These are phyloP conservation scores for Lenwebbia sp. DNA, from an alignment of 345 rosid genomes.

Conservation along the genomic window DNA sequence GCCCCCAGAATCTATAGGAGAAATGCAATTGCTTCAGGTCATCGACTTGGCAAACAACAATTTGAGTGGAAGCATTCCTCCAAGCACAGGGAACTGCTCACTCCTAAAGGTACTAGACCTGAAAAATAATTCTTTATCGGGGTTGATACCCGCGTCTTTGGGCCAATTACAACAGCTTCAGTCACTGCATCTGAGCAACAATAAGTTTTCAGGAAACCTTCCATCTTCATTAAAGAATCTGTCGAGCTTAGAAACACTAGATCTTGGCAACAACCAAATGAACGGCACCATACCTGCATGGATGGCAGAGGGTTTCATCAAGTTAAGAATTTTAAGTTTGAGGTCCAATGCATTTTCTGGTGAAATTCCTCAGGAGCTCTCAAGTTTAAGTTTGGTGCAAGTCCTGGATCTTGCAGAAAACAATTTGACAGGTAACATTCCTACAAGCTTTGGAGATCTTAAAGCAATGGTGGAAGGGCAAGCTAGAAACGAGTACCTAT, in stretches of 20 bases:
- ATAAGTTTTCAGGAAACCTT: constrained; percentile 18
- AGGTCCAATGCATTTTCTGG: constrained; percentile 19
- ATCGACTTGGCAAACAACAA: constrained; percentile 25
- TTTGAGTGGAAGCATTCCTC: constrained; percentile 19
- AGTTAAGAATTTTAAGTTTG: constrained; percentile 12
- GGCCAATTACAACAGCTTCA: constrained; percentile 15
- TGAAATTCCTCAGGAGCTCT: constrained; percentile 16
- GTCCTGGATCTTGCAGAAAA: constrained; percentile 34
- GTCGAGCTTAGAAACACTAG: constrained; percentile 19
- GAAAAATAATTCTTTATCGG: constrained; percentile 15
- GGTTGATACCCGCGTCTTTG: constrained; percentile 14
- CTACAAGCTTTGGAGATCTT: constrained; percentile 20
- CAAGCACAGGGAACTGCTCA: constrained; percentile 14
- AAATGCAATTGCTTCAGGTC: constrained; percentile 10
- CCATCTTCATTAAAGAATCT: constrained; percentile 18
- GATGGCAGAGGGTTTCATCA: constrained; percentile 14
- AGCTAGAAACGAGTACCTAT: constrained; percentile 10
- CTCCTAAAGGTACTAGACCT: constrained; percentile 15
- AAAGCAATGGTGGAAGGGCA: constrained; percentile 23
- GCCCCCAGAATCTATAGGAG: constrained; percentile 24
- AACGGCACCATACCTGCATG: constrained; percentile 18
- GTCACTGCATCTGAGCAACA: constrained; percentile 15
- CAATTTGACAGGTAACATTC: constrained; percentile 26
- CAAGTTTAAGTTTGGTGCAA: constrained; percentile 22
- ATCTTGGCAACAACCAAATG: constrained; percentile 24